Percentiles rank a stretch among this genome's conserved stretches.
Conservation (phyloP, 2,329 filamentous ascomycete genomes). For the Fonsecaea pedrosoi region DNA sequence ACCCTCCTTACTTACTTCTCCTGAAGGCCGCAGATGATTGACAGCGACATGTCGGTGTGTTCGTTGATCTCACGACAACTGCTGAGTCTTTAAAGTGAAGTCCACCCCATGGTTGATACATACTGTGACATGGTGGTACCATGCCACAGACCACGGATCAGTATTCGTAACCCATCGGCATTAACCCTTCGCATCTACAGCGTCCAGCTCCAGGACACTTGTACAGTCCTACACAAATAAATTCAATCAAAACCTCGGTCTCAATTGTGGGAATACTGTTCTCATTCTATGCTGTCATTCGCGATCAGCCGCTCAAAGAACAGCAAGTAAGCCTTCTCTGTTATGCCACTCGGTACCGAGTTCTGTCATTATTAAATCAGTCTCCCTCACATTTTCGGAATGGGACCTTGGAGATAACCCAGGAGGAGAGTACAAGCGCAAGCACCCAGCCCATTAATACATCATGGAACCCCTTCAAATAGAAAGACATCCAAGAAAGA, state of each 20-base stretch:
- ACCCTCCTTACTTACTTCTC: not conserved
- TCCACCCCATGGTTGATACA: not conserved
- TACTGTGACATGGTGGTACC: not conserved
- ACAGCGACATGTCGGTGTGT: not conserved
- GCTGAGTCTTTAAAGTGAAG: not conserved
- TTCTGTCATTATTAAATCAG: constrained; percentile 12
- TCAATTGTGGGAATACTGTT: not conserved
- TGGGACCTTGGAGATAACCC: not conserved
- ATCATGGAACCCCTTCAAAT: constrained; percentile 13
- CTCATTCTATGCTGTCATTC: not conserved
- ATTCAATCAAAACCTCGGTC: not conserved
- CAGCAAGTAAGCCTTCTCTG: not conserved
- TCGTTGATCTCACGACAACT: not conserved
- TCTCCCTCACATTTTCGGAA: constrained; percentile 6
- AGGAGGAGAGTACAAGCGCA: constrained; percentile 10
- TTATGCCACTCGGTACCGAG: constrained; percentile 9
- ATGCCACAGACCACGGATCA: not conserved
- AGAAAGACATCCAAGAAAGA: constrained; percentile 14
- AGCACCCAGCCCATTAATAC: not conserved
- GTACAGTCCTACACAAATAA: not conserved
- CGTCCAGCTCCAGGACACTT: not conserved
- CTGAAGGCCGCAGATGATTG: constrained; percentile 15
- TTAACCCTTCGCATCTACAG: not conserved
- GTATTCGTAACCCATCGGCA: not conserved
- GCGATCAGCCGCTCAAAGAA: not conserved